A percentile compares a stretch with the other conserved stretches of the same genome.
Conservation (phyloP, 2,329 filamentous ascomycete genomes). For the Arthrobotrys conoides region DNA sequence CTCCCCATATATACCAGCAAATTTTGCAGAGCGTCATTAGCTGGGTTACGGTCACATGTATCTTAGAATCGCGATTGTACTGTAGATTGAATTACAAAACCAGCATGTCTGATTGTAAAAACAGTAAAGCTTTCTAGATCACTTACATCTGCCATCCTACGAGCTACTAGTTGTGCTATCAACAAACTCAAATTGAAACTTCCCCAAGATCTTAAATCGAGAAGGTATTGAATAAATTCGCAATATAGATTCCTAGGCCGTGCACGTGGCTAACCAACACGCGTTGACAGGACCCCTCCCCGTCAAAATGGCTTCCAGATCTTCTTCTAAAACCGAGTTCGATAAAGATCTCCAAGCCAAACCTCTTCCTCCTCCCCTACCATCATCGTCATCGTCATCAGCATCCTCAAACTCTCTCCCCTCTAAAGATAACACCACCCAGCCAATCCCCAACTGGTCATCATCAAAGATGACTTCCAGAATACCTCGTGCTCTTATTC, state of each 20-base stretch:
- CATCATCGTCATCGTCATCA: neutral
- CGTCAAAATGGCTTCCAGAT: neutral
- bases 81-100: neutral
- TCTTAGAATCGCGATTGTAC: no score
- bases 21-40: no score
- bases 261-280: neutral
- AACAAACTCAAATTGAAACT: neutral
- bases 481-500: neutral
- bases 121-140: no score
- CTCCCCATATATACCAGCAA: no score
- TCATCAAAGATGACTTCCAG: conserved; percentile 3
- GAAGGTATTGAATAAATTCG: neutral
- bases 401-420: neutral
- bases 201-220: neutral
- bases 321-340: neutral
- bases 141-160: no score
- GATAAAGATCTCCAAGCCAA: conserved; percentile 1
- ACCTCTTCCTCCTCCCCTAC: conserved; percentile 1
- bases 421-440: neutral
- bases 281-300: neutral
- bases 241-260: neutral
- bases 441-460: neutral
- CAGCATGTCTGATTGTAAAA: neutral
- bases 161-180: neutral
- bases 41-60: no score